Percentiles rank a stretch among this genome's conserved stretches.
phyloP scores from a whole-genome alignment of 2,329 filamentous ascomycete species.

The Neofusicoccum sp. region DNA sequence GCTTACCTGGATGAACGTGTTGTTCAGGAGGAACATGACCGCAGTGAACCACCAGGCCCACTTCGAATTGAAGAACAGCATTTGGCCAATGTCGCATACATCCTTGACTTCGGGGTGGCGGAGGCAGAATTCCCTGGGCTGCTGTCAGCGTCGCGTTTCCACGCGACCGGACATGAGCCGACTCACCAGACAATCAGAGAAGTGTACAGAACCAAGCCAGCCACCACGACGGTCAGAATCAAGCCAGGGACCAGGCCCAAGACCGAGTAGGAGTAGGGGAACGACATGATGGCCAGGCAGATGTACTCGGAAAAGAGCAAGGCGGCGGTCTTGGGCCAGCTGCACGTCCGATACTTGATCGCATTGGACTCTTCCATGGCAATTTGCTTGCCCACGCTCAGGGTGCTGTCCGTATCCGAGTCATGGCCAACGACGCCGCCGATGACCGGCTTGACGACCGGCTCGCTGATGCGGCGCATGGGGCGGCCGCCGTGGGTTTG shows the following conservation, averaged over 20 bases:
- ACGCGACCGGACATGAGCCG: background rate
- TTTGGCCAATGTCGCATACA: constrained; percentile 93
- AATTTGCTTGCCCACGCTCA: constrained; percentile 64
- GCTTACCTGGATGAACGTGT: constrained; percentile 69
- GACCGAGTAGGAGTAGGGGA: constrained; percentile 87
- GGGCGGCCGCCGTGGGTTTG: constrained; percentile 35
- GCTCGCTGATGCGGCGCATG: constrained; percentile 43
- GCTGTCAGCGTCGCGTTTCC: background rate
- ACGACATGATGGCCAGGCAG: constrained; percentile 90
- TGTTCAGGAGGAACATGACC: constrained; percentile 90
- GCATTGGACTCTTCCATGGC: constrained; percentile 72
- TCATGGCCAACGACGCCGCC: constrained; percentile 25
- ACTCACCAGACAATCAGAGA: constrained; percentile 63
- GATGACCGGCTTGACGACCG: constrained; percentile 35
- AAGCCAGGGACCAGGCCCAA: constrained; percentile 83
- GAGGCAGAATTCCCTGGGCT: constrained; percentile 77
- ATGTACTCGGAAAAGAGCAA: constrained; percentile 95
- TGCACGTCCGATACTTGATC: constrained; percentile 91
- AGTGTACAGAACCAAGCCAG: constrained; percentile 79
- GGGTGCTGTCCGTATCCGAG: constrained; percentile 39
- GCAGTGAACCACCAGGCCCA: constrained; percentile 69
- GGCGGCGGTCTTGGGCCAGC: constrained; percentile 91
- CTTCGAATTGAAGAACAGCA: constrained; percentile 82
- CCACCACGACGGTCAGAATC: constrained; percentile 77
- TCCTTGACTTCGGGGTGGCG: constrained; percentile 88